These are phyloP conservation scores for Fusarium avenaceum DNA, from an alignment of 2,329 filamentous ascomycete species.

Conservation along the genomic window DNA sequence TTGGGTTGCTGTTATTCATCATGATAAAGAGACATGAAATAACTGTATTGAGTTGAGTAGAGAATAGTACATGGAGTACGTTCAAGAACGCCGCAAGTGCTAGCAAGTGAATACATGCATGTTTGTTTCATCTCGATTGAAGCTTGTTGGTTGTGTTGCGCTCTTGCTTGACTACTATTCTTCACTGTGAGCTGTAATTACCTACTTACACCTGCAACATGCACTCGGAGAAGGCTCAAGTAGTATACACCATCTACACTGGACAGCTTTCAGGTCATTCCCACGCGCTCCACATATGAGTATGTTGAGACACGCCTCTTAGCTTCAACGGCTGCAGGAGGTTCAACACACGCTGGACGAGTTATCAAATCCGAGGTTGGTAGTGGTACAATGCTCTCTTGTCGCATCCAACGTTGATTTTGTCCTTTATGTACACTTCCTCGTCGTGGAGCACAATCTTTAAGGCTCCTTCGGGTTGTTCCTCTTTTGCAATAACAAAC, in stretches of 20 bases:
- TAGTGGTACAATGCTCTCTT: constrained; percentile 43
- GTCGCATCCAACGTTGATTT: constrained; percentile 37
- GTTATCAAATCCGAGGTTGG: background rate
- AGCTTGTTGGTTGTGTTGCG: background rate
- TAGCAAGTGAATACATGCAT: background rate
- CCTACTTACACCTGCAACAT: background rate
- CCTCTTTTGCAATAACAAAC: constrained; percentile 12
- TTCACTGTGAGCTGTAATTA: no score
- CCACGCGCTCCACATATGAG: background rate
- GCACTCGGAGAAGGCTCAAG: background rate
- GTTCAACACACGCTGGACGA: background rate
- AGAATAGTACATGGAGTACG: constrained; percentile 13
- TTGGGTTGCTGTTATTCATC: constrained; percentile 9
- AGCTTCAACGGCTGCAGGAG: no score
- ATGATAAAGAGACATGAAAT: constrained; percentile 1
- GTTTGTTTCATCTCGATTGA: background rate
- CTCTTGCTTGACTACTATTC: no score
- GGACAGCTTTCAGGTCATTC: background rate
- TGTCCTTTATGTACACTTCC: constrained; percentile 47
- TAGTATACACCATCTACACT: background rate
- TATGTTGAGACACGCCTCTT: no score
- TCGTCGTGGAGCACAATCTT: constrained; percentile 22
- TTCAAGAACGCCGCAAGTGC: background rate
- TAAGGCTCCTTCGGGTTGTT: constrained; percentile 6
- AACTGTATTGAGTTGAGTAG: constrained; percentile 3